A percentile compares a stretch with the other conserved stretches of the same genome.
Evolutionary conservation across 2,329 filamentous ascomycete species (phyloP).

Genomic region (Colletotrichum nymphaeae): DNA sequence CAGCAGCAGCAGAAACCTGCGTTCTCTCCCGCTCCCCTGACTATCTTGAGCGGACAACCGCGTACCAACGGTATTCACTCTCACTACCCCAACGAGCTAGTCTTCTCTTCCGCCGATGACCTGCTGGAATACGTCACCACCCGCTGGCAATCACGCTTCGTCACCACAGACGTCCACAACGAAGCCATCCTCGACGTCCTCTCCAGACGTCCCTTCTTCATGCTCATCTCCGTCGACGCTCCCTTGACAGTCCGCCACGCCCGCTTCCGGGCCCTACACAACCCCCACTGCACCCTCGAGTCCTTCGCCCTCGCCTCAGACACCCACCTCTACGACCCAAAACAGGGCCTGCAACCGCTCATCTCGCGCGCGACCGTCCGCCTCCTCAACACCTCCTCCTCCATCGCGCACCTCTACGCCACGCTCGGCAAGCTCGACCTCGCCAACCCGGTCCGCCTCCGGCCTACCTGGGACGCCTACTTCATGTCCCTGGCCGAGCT

Average conservation of each 20-base stretch:
- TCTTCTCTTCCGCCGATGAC: slow-evolving; percentile 71
- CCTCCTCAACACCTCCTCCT: slow-evolving; percentile 85
- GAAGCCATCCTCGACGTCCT: slow-evolving; percentile 80
- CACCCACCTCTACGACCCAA: slow-evolving; percentile 77
- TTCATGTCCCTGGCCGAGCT: slow-evolving; percentile 98
- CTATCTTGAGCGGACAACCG: slow-evolving; percentile 47
- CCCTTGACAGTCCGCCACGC: slow-evolving; percentile 87
- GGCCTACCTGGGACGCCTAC: slow-evolving; percentile 95
- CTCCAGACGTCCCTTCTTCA: slow-evolving; percentile 86
- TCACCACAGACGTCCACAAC: slow-evolving; percentile 85
- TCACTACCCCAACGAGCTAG: slow-evolving; percentile 40
- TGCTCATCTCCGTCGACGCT: slow-evolving; percentile 91
- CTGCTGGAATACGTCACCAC: slow-evolving; percentile 89
- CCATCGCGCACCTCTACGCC: slow-evolving; percentile 76
- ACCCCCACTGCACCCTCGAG: slow-evolving; percentile 56
- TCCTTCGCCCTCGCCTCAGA: slow-evolving; percentile 73
- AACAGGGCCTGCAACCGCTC: slow-evolving; percentile 76
- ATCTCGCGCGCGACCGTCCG: slow-evolving; percentile 86
- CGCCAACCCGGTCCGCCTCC: slow-evolving; percentile 80
- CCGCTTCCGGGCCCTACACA: slow-evolving; percentile 71
- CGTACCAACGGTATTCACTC: slow-evolving; percentile 71
- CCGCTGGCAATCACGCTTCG: slow-evolving; percentile 85
- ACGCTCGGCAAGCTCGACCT: slow-evolving; percentile 82
- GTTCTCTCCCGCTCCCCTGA: slow-evolving; percentile 35
- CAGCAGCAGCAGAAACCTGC: neutral